Evolutionary conservation across 2,329 filamentous ascomycete genomes (phyloP).

Genomic region (Fusarium haematococcum): DNA sequence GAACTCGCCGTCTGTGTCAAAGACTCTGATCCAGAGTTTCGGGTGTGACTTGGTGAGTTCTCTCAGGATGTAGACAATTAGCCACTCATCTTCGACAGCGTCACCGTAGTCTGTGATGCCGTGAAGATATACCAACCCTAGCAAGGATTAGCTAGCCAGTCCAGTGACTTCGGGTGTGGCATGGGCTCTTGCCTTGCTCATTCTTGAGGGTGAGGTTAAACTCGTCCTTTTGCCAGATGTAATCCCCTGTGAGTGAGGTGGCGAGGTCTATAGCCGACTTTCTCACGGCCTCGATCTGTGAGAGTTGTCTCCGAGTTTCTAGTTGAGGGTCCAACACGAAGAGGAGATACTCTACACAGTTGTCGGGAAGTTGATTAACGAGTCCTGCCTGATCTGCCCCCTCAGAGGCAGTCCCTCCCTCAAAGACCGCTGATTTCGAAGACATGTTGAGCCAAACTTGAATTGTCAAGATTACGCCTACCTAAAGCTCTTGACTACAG

Average conservation of each 20-base stretch:
- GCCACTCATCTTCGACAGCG: slow-evolving; percentile 96
- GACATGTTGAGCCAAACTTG: slow-evolving; percentile 13
- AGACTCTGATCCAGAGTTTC: slow-evolving; percentile 83
- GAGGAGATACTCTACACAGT: slow-evolving; percentile 87
- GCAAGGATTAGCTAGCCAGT: not conserved
- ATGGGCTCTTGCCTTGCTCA: slow-evolving; percentile 60
- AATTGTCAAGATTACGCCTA: not conserved
- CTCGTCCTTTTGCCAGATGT: slow-evolving; percentile 93
- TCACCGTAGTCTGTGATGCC: slow-evolving; percentile 91
- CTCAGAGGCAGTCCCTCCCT: not conserved
- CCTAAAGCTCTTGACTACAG: slow-evolving; percentile 17
- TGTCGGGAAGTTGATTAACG: slow-evolving; percentile 72
- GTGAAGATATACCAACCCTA: slow-evolving; percentile 72
- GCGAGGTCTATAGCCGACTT: slow-evolving; percentile 74
- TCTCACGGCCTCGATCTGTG: slow-evolving; percentile 77
- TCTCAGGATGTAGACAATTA: slow-evolving; percentile 89
- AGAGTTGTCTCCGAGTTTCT: slow-evolving; percentile 67
- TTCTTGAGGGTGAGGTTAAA: slow-evolving; percentile 78
- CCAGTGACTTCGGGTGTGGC: slow-evolving; percentile 6
- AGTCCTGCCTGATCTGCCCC: not conserved
- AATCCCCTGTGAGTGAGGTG: slow-evolving; percentile 77
- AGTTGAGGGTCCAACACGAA: slow-evolving; percentile 73
- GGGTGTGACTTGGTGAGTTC: slow-evolving; percentile 81
- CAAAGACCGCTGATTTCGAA: slow-evolving; percentile 7
- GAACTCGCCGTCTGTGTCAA: slow-evolving; percentile 94